Base-by-base conservation (phyloP, 2,329 filamentous ascomycete genomes). In the Pestalotiopsis sp. region DNA sequence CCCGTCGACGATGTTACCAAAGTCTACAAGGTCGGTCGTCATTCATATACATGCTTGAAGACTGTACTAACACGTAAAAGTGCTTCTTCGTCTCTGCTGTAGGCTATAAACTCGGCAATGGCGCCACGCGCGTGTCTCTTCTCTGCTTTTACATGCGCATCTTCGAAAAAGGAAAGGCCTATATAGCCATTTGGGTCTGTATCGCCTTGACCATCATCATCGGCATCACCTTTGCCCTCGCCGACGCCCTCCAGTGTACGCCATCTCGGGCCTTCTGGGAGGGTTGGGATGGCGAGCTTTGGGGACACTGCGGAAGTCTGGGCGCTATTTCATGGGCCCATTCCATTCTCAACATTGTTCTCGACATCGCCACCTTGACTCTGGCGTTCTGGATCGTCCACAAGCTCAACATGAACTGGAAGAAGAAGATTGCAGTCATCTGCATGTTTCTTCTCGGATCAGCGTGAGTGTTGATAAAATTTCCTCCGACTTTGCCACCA, bases 51-150 rank as follows among this genome's bases (percentile, higher is more conserved):
- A 27, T 61, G 17, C 6, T n/a, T 13, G 57, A 1, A 6, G 12
- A 4, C 11, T 5, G 14, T 38, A 36, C 31, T 61, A 20, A 62
- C 25, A 17, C 59, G 3, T 3, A 1, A 4, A 49, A 64, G 61
- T 64, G 61, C 49, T 64, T 64, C 61, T 64, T 64, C 20, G 40
- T 64, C 23, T 23, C 61, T 20, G 61, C 61, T 12, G 61, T 64
- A 2, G 61, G 61, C 20, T 64, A 64, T 13, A 64, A 64, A 13
- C 61, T 64, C 20, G 61, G 61, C 20, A 64, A 64, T 13, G 61
- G 38, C 2, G 61, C 61, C 6, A 64, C 61, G 17, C 61, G 61
- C 11, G 40, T 49, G 6, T 64, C 61, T 2, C 27, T 64, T 3
- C 40, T 64, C 12, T 64, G 61, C 20, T 64, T 64, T 13, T 64